Conservation (phyloP, 1,139 yeast genomes). For the Zygoascus sp. region DNA sequence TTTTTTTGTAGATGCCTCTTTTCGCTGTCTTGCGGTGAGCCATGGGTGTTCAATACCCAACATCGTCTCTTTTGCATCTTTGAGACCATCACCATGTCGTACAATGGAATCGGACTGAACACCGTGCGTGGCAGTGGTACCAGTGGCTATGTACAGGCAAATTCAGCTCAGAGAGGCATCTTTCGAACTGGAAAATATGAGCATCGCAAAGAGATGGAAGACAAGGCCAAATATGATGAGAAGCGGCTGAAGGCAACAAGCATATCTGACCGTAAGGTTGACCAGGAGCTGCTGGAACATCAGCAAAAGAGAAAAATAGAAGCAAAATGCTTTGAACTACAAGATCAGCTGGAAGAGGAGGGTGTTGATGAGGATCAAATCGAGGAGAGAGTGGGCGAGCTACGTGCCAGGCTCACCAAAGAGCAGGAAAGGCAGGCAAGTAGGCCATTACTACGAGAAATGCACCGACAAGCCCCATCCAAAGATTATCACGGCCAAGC, state of each 20-base stretch:
- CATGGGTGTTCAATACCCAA: too few species aligned
- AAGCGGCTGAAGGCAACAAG: conserved; percentile 23
- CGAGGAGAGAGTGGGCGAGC: conserved; percentile 31
- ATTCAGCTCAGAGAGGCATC: conserved; percentile 36
- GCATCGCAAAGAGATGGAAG: conserved; percentile 32
- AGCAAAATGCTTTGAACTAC: conserved; percentile 50
- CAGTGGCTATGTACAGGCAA: conserved; percentile 62
- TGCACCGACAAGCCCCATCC: conserved; percentile 10
- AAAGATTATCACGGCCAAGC: conserved; percentile 22
- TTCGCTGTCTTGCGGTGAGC: too few species aligned
- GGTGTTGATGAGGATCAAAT: conserved; percentile 34
- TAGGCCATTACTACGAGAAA: conserved; percentile 1
- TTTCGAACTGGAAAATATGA: conserved; percentile 36
- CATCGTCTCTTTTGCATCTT: too few species aligned
- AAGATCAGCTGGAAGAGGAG: conserved; percentile 53
- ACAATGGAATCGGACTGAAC: conserved; percentile 61
- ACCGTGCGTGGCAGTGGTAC: conserved; percentile 71
- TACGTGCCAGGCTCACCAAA: conserved; percentile 25
- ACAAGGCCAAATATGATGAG: conserved; percentile 19
- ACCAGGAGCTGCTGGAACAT: conserved; percentile 44
- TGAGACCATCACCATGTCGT: conserved; percentile 53
- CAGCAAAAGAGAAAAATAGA: conserved; percentile 49
- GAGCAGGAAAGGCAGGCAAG: conserved; percentile 14
- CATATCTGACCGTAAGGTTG: conserved; percentile 31
- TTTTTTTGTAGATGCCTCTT: too few species aligned